Conservation (phyloP, 179 eudicot genomes). For the Amaranthus tricolor region DNA sequence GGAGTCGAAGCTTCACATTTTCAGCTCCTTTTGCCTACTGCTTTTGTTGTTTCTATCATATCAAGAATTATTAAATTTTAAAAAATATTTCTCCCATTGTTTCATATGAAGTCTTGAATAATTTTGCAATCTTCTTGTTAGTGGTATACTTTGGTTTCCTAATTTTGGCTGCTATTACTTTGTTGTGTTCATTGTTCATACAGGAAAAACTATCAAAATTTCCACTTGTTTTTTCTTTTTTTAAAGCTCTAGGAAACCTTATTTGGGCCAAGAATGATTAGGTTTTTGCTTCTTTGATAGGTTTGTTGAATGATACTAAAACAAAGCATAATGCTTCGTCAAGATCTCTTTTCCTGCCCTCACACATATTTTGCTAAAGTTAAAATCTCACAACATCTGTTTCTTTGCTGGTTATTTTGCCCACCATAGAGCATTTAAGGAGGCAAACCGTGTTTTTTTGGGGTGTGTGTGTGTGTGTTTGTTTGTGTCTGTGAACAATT, state of each 20-base stretch:
- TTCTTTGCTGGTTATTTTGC: background rate
- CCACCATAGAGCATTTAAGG: background rate
- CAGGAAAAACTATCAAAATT: background rate
- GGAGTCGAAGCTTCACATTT: background rate
- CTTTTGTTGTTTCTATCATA: background rate
- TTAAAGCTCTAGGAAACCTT: too few species aligned
- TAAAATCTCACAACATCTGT: background rate
- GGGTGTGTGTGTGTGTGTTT: too few species aligned
- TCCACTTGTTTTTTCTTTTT: background rate
- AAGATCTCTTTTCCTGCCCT: background rate
- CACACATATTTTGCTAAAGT: background rate
- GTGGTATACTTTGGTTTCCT: background rate
- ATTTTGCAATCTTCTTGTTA: background rate
- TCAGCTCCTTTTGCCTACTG: background rate
- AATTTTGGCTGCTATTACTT: background rate
- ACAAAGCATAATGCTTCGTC: background rate
- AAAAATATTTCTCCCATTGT: background rate
- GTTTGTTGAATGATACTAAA: too few species aligned
- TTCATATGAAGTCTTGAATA: background rate
- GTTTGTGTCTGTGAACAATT: too few species aligned
- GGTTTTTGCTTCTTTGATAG: too few species aligned
- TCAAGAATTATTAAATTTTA: background rate
- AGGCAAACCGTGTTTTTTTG: too few species aligned
- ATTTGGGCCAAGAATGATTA: too few species aligned
- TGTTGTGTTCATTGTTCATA: background rate